A percentile compares a stretch with the other conserved stretches of the same genome.
Evolutionary conservation across 2,329 filamentous ascomycete species (phyloP).

Genomic region (Coniochaeta ligniaria): DNA sequence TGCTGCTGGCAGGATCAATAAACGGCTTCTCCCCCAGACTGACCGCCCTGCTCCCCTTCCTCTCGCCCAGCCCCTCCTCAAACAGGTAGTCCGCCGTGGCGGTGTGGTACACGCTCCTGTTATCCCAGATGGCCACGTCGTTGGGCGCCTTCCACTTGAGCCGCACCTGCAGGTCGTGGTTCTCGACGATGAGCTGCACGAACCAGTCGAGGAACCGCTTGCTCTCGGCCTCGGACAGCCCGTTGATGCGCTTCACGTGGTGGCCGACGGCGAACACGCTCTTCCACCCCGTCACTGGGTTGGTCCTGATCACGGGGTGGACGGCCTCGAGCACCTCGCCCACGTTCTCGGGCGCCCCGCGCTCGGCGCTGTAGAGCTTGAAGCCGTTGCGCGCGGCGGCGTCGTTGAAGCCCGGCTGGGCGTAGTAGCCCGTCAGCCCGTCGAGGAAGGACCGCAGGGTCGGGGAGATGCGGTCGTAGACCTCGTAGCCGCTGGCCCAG

Average conservation of each 20-base stretch:
- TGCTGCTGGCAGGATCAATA: slow-evolving; percentile 36
- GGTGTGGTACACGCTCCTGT: slow-evolving; percentile 47
- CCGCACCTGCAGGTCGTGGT: slow-evolving; percentile 49
- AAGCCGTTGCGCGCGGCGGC: slow-evolving; percentile 36
- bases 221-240: slow-evolving; percentile 38
- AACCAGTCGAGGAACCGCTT: slow-evolving; percentile 44
- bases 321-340: slow-evolving; percentile 38
- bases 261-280: slow-evolving; percentile 44
- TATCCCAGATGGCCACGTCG: slow-evolving; percentile 52
- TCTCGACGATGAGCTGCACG: slow-evolving; percentile 40
- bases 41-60: slow-evolving; percentile 41
- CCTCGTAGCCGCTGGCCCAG: slow-evolving; percentile 61
- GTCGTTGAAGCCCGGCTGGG: slow-evolving; percentile 41
- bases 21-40: slow-evolving; percentile 48
- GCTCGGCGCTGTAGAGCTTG: slow-evolving; percentile 34
- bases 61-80: slow-evolving; percentile 32
- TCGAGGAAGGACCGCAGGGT: slow-evolving; percentile 53
- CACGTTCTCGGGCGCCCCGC: slow-evolving; percentile 43
- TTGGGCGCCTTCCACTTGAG: slow-evolving; percentile 34
- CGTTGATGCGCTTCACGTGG: slow-evolving; percentile 44
- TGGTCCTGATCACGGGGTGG: slow-evolving; percentile 49
- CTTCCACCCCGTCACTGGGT: slow-evolving; percentile 53
- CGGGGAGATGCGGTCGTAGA: slow-evolving; percentile 56
- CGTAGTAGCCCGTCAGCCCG: slow-evolving; percentile 46
- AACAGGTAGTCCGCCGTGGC: slow-evolving; percentile 45